These are phyloP conservation scores for Leptographium flavum DNA, from an alignment of 2,329 filamentous ascomycete genomes.

Conservation along the genomic window DNA sequence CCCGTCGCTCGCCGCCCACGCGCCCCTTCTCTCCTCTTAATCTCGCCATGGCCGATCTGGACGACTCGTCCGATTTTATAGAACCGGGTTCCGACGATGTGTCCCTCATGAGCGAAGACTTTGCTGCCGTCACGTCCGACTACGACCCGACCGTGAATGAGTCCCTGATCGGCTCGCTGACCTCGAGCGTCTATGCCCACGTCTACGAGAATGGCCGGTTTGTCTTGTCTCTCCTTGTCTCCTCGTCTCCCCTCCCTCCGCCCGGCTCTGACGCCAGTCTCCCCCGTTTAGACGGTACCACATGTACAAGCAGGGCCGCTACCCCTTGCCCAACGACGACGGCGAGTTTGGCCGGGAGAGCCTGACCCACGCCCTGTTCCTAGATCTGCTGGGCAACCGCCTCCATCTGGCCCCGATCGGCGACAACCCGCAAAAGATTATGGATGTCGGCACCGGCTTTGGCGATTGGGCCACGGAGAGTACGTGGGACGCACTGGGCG, in stretches of 20 bases:
- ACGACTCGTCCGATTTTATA: constrained; percentile 9
- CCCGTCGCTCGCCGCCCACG: not conserved
- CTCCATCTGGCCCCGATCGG: constrained; percentile 30
- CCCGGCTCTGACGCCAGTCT: not conserved
- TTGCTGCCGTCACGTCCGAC: constrained; percentile 21
- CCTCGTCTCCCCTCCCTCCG: not conserved
- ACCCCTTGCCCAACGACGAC: constrained; percentile 39
- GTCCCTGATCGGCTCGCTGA: constrained; percentile 23
- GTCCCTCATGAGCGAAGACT: constrained; percentile 8
- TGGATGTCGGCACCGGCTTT: constrained; percentile 35
- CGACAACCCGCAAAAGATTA: constrained; percentile 30
- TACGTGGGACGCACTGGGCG: too few species aligned
- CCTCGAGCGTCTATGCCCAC: constrained; percentile 23
- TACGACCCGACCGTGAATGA: constrained; percentile 22
- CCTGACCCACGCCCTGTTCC: constrained; percentile 32
- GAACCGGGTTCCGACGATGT: constrained; percentile 10
- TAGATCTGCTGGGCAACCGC: constrained; percentile 29
- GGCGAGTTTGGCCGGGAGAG: constrained; percentile 33
- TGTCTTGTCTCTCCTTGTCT: not conserved
- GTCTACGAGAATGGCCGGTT: constrained; percentile 24
- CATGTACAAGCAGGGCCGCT: constrained; percentile 29
- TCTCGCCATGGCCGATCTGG: constrained; percentile 1
- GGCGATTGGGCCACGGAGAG: constrained; percentile 42
- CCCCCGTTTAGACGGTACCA: constrained; percentile 29
- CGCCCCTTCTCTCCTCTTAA: not conserved